Base-by-base conservation (phyloP, 2,329 filamentous ascomycete species). In the Aspergillus fijiensis region DNA sequence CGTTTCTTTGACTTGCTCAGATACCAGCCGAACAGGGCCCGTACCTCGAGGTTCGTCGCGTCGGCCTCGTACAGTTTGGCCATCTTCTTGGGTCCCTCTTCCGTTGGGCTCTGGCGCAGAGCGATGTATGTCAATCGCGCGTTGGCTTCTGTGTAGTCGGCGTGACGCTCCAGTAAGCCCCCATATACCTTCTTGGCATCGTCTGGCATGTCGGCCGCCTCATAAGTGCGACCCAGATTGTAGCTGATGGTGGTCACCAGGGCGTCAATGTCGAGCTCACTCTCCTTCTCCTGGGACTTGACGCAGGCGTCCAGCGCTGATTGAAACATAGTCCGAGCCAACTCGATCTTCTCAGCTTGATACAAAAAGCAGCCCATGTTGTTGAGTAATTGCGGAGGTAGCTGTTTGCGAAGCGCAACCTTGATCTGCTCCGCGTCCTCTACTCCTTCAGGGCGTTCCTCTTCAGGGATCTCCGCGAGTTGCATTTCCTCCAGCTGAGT, bases 361-460 rank as follows among this genome's bases (percentile, higher is more conserved):
- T 92, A 97, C 67, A 96, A 87, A 77, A 98, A 98, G 76, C 93
- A 97, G 5, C 91, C 95, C 73, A 98, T 96, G 74, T 99, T 99
- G 81, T 98, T 99, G 49, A 99, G 84, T 2, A 98, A 82, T 71
- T 96, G 92, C 4, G 95, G 95, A 1, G 93, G 91, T 1, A 99
- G 81, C 60, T 89, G 83, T 71, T 93, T 90, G 57, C 92, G 88
- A 29, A 96, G 81, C 58, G 85, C 84, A 59, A 85, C 67, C 49
- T 73, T 76, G 56, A 74, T 77, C 31, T 85, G 83, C 3, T 81
- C 82, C 60, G 89, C 85, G 56, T 91, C 87, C 19, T 85, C 82
- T 2, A 79, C 74, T 35, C 83, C 83, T 27, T 84, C 77, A 0
- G 89, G 87, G 25, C 83, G 81, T 51, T 93, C 89, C 11, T 89